Evolutionary conservation across 179 eudicot species (phyloP).

Genomic region (Gypsophila paniculata): DNA sequence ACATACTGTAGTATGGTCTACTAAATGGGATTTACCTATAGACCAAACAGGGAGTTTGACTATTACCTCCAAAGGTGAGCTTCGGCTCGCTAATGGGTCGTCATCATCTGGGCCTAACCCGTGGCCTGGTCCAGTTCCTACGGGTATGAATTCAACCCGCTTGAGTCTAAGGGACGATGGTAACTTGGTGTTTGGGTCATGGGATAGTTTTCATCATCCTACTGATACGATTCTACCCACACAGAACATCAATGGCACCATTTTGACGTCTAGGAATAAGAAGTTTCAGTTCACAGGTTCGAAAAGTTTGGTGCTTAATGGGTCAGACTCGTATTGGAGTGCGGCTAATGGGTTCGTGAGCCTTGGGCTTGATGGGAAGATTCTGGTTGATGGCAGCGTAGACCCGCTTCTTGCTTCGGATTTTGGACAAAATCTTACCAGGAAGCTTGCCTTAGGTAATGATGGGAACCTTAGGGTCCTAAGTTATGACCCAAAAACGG

Average conservation of each 20-base stretch:
- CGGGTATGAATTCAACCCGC: slow-evolving; percentile 17
- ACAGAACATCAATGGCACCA: slow-evolving; percentile 29
- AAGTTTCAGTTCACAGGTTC: slow-evolving; percentile 38
- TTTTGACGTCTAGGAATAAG: slow-evolving; percentile 36
- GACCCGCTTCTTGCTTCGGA: slow-evolving; percentile 34
- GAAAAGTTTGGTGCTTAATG: slow-evolving; percentile 27
- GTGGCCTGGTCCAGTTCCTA: slow-evolving; percentile 31
- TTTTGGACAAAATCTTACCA: slow-evolving; percentile 32
- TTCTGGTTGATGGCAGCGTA: slow-evolving; percentile 15
- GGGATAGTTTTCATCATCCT: slow-evolving; percentile 55
- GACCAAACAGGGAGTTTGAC: slow-evolving; percentile 33
- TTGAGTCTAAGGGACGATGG: slow-evolving; percentile 46
- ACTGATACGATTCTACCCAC: slow-evolving; percentile 60
- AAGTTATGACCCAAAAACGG: slow-evolving; percentile 33
- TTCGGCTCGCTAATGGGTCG: slow-evolving; percentile 34
- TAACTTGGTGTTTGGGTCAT: slow-evolving; percentile 43
- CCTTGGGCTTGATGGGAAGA: slow-evolving; percentile 34
- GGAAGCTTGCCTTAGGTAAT: slow-evolving; percentile 53
- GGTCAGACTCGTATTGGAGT: slow-evolving; percentile 36
- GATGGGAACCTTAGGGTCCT: slow-evolving; percentile 63
- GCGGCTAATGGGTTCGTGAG: slow-evolving; percentile 10
- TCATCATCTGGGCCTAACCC: slow-evolving; percentile 38
- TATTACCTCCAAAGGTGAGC: slow-evolving; percentile 48
- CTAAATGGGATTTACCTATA: slow-evolving; percentile 38
- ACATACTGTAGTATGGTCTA: slow-evolving; percentile 54